Evolutionary conservation across 345 rosid genomes (phyloP).

Genomic region (Capsella bursapastoris): DNA sequence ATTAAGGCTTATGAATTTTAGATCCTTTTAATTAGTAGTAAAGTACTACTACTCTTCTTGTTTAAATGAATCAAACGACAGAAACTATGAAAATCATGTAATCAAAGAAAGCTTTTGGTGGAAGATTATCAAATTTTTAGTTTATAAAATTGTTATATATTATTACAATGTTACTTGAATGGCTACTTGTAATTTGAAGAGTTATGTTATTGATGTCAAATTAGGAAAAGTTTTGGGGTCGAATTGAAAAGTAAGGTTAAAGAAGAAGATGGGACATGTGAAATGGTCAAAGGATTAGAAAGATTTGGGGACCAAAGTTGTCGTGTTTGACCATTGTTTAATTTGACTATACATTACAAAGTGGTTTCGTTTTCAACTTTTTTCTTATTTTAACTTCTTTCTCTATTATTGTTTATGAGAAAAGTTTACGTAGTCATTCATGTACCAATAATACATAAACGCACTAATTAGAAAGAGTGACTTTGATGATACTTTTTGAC

Average conservation of each 20-base stretch:
- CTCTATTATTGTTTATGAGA: neutral
- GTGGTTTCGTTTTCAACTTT: neutral
- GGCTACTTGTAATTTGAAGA: constrained; percentile 14
- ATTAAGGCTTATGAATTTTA: neutral
- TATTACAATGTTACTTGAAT: neutral
- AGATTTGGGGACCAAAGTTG: constrained; percentile 35
- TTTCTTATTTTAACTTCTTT: neutral
- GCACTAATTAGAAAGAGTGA: neutral
- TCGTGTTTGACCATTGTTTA: constrained; percentile 37
- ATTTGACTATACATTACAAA: neutral
- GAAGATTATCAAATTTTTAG: constrained; percentile 6
- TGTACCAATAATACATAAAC: neutral
- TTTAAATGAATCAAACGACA: neutral
- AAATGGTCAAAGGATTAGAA: constrained; percentile 33
- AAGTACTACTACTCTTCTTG: neutral
- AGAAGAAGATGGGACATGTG: constrained; percentile 26
- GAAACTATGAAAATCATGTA: constrained; percentile 30
- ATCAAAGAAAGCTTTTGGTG: constrained; percentile 18
- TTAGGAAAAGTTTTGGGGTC: constrained; percentile 4
- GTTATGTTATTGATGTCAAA: neutral
- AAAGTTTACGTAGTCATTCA: neutral
- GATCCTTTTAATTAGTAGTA: constrained; percentile 9
- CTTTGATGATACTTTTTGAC: neutral
- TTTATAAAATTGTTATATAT: neutral
- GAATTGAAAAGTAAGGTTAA: constrained; percentile 20